Base-by-base conservation (phyloP, 2,329 filamentous ascomycete species). In the Teratosphaeria viscida region DNA sequence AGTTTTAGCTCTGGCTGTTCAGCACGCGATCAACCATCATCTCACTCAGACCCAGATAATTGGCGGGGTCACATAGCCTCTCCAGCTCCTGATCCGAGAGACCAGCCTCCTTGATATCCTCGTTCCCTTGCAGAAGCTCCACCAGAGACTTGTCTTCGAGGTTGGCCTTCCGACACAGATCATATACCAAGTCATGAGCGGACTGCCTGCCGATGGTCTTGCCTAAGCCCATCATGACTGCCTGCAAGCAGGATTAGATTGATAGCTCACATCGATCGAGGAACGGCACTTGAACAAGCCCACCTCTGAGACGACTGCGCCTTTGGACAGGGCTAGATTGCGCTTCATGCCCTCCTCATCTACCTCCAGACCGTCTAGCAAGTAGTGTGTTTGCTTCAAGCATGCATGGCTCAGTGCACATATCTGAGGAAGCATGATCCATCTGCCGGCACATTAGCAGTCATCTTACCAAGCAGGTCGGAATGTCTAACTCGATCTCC, bases 141-240 rank as follows among this genome's bases (percentile, higher is more conserved):
- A 64, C 26, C 52, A 70, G 37, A 8, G 64, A 60, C 23, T 55
- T 61, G 10, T 57, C 55, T 34, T 67, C 66, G 54, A 70, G 65
- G 26, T 65, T 65, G 55, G 62, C 56, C 39, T 61, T 64, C 10
- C 43, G 5, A 59, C 74, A 75, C 57, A 67, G 65, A 54, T 71
- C 71, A 54, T 75, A 75, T 58, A 71, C 69, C 3, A 74, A 64
- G 12, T 72, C 72, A 56, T 75, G 73, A 59, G 65, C 69, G 8
- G 63, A 64, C 57, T 72, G 73, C 29, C 65, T 68, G 3, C 73
- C 73, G 10, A 72, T 67, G 14, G 64, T 68, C 26, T 66, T 67
- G 12, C 66, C 69, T 47, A 75, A 64, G 37, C 71, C 71, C 60
- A 74, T 76, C 69, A 75, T 75, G 56, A 75, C 75, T 29, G 71